A percentile compares a stretch with the other conserved stretches of the same genome.
phyloP scores from a whole-genome alignment of 2,329 filamentous ascomycete genomes.

The Achaetomium macrosporum region DNA sequence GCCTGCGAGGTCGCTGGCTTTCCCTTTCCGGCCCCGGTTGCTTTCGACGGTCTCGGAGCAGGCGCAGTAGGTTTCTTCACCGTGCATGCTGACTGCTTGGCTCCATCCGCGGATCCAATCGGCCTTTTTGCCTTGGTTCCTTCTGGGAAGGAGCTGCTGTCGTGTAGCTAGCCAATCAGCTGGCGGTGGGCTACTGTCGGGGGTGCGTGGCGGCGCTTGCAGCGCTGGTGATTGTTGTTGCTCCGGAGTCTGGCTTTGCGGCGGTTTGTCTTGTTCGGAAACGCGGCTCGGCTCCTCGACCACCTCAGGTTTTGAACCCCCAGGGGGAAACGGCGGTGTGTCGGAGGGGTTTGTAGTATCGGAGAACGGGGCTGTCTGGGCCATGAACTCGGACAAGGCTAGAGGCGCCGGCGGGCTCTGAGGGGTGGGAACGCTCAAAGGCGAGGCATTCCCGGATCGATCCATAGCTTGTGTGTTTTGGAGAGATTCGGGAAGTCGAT shows the following conservation, averaged over 20 bases:
- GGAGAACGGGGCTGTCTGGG: constrained; percentile 16
- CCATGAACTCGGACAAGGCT: constrained; percentile 24
- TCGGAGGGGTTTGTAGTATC: constrained; percentile 16
- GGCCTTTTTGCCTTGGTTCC: constrained; percentile 22
- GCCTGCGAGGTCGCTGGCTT: constrained; percentile 15
- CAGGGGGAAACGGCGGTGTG: constrained; percentile 5
- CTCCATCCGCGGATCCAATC: constrained; percentile 27
- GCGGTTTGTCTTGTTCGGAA: constrained; percentile 1
- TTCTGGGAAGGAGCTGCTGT: constrained; percentile 22
- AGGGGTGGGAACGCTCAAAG: constrained; percentile 9
- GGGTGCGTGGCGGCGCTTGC: background rate
- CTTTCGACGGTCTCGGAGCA: constrained; percentile 20
- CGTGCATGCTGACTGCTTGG: constrained; percentile 19
- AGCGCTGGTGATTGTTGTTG: background rate
- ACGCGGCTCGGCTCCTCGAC: background rate
- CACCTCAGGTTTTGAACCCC: background rate
- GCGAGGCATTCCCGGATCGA: constrained; percentile 10
- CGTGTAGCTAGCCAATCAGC: constrained; percentile 23
- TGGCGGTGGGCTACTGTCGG: constrained; percentile 2
- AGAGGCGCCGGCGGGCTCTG: constrained; percentile 19
- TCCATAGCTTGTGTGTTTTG: constrained; percentile 9
- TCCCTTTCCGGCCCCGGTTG: constrained; percentile 8
- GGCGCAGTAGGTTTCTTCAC: constrained; percentile 23
- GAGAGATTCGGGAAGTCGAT: background rate
- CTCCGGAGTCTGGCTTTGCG: background rate